Conservation (phyloP, 345 rosid species). For the Stellera chamaejasme region DNA sequence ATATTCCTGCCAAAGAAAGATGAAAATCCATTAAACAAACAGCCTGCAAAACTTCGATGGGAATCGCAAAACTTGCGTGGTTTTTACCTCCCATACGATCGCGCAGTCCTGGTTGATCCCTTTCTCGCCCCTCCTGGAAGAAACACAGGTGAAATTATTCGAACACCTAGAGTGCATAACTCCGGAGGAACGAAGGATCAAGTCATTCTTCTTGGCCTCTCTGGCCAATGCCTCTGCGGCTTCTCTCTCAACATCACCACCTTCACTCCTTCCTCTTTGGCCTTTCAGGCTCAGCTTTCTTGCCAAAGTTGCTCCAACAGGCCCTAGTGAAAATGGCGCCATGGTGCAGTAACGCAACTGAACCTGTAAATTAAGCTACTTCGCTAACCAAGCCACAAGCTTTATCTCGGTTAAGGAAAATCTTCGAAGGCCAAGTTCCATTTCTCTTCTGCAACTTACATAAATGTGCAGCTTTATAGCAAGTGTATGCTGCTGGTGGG, state of each 20-base stretch:
- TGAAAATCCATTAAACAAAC: not conserved
- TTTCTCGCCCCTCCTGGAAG: slow-evolving; percentile 67
- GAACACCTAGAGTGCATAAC: slow-evolving; percentile 36
- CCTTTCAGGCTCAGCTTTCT: slow-evolving; percentile 32
- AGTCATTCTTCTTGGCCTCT: slow-evolving; percentile 51
- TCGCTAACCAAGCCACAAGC: too few species aligned
- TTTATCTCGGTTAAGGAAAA: not conserved
- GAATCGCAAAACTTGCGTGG: not conserved
- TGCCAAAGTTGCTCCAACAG: slow-evolving; percentile 41
- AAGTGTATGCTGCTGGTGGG: not conserved
- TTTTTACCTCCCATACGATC: slow-evolving; percentile 65
- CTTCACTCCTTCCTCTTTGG: slow-evolving; percentile 29
- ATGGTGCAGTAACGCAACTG: slow-evolving; percentile 11
- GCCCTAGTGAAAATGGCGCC: slow-evolving; percentile 48
- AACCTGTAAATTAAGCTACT: too few species aligned
- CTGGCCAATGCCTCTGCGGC: slow-evolving; percentile 55
- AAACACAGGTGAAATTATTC: slow-evolving; percentile 40
- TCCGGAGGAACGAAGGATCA: slow-evolving; percentile 44
- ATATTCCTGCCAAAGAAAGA: slow-evolving; percentile 36
- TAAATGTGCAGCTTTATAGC: slow-evolving; percentile 7
- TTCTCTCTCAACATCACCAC: slow-evolving; percentile 42
- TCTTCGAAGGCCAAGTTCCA: slow-evolving; percentile 19
- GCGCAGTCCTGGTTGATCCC: slow-evolving; percentile 70
- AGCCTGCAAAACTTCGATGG: not conserved
- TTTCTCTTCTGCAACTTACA: slow-evolving; percentile 12